phyloP scores from a whole-genome alignment of 1,284 basidiomycete species.

The Melanopsichium pennsylvanicum region DNA sequence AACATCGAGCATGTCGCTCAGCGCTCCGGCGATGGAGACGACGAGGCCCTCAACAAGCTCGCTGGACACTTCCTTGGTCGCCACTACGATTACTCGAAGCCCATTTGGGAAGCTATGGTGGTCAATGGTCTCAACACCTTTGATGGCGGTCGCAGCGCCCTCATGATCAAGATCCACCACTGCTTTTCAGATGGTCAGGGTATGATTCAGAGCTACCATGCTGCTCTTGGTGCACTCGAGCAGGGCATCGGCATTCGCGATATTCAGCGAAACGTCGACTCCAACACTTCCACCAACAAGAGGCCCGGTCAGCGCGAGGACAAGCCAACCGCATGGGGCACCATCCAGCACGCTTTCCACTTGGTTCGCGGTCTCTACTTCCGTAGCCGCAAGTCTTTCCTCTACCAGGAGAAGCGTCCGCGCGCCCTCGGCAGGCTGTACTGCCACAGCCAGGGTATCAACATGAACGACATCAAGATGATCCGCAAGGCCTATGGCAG shows the following conservation, averaged over 20 bases:
- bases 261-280: slow-evolving; percentile 59
- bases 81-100: slow-evolving; percentile 63
- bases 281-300: slow-evolving; percentile 48
- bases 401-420: slow-evolving; percentile 44
- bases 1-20: slow-evolving; percentile 58
- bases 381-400: slow-evolving; percentile 57
- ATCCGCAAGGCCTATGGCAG: slow-evolving; percentile 61
- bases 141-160: slow-evolving; percentile 57
- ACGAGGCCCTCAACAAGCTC: slow-evolving; percentile 54
- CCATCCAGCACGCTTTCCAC: slow-evolving; percentile 54
- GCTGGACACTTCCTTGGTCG: slow-evolving; percentile 60
- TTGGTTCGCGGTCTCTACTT: slow-evolving; percentile 62
- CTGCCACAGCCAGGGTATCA: slow-evolving; percentile 61
- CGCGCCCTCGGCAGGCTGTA: slow-evolving; percentile 53
- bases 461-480: slow-evolving; percentile 62
- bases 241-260: slow-evolving; percentile 53
- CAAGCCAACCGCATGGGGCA: slow-evolving; percentile 56
- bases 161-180: slow-evolving; percentile 66
- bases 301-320: slow-evolving; percentile 48
- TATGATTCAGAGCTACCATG: slow-evolving; percentile 65
- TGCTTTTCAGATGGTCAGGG: slow-evolving; percentile 64
- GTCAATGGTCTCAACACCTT: slow-evolving; percentile 61
- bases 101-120: slow-evolving; percentile 64
- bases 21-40: slow-evolving; percentile 41
- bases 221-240: slow-evolving; percentile 58